Base-by-base conservation (phyloP, 192 early-diverging fungal genomes). In the Cetraspora pellucida region DNA sequence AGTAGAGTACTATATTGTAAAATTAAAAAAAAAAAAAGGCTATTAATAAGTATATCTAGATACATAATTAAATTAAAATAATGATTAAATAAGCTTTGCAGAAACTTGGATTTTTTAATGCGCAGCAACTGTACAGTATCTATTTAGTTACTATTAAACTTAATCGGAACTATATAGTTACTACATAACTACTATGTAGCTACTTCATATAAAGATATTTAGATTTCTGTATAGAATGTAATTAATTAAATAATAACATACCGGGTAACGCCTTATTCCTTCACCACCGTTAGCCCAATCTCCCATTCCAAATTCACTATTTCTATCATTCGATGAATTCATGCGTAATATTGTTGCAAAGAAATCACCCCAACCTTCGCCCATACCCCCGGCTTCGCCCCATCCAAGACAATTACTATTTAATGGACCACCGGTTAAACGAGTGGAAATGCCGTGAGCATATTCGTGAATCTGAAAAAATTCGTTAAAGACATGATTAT, bases 341-440 rank as follows among this genome's bases (percentile, higher is more conserved):
- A 89, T 86, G 58, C 93, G 89, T 79, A 94, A 79, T 60, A 92
- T 88, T 11, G 93, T 95, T 19, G 95, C 93, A 77, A 97, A 93
- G 79, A 89, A 91, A 77, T 98, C 97, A 31, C 95, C 95, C 95
- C 95, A 98, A 13, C 97, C 97, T 84, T 98, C 97, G 61, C 95
- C 93, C 93, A 95, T 95, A 44, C 93, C 95, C 69, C 94, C 95
- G 45, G 92, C 81, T 85, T 96, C 94, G 55, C 94, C 95, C 87
- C 90, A 91, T 52, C 88, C 90, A 72, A 99, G 86, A 74, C 97
- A 99, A 60, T 91, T 91, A 45, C 89, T 87, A 90, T 99, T 97
- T 69, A 86, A 84, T 9, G 95, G 95, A 13, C 97, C 97, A 71
- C 97, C 97, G 1, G 95, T 97, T 75, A 98, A 83, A 28, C 96